Evolutionary conservation across 2,329 filamentous ascomycete genomes (phyloP), one percentile per base, ranked within the genome.

Genomic region (Fusarium compactum): DNA sequence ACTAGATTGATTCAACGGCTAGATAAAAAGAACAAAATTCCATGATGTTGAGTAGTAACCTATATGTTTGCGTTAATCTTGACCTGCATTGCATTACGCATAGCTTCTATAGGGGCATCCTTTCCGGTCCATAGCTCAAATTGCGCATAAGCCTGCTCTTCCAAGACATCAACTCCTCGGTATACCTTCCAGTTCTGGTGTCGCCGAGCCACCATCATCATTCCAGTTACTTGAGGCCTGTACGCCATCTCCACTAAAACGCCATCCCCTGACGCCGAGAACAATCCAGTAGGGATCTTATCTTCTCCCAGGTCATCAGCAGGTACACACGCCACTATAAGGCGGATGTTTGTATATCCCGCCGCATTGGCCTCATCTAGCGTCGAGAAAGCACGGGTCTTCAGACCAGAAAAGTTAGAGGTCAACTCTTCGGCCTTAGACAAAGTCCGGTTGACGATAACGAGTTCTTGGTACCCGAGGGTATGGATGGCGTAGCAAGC

Each of bases 141-240:
- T 20, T 64, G 61, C 0, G 38, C 50, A n/a, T 64, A 64, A 2
- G 43, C 61, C 15, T 64, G 59, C 18, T 64, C 50, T 2, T 64
- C 61, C 4, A 64, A 4, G 0, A 64, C 34, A 24, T 64, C 30
- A 6, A 64, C 20, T 1, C 61, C 59, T 3, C 34, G 24, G 1
- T 50, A 64, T 1, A 64, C 29, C 2, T 32, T 64, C 61, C 59
- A 64, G 0, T 15, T 15, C 1, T 18, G 1, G 5, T 12, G 4
- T 5, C 8, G 5, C 6, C 14, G 44, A 5, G 59, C 44, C 0
- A 44, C 34, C 12, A 5, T 50, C 59, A 64, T 64, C 50, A 64
- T 64, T 0, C 59, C 61, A 1, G 61, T 64, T 0, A 64, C 50
- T 0, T 64, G 59, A 2, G 59, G 61, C 2, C 59, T 64, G 4